Evolutionary conservation across 306 rosid species (phyloP).

Genomic region (Geum urbanum): DNA sequence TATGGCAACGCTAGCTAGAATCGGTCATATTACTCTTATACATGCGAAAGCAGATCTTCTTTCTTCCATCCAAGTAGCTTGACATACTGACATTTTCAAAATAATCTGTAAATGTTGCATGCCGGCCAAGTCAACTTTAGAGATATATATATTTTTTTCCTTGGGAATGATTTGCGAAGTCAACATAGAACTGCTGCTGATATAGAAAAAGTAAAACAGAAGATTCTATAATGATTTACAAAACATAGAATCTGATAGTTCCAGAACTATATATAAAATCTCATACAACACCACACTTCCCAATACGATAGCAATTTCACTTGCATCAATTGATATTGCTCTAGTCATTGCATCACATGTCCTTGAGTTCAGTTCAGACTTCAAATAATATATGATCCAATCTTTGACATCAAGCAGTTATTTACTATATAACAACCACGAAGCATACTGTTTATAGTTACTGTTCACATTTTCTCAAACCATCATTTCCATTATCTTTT

Average conservation of each 20-base stretch:
- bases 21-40: too few species aligned
- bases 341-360: neutral
- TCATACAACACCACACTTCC: neutral
- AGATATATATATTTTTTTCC: neutral
- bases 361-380: too few species aligned
- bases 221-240: slow-evolving; percentile 3
- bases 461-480: too few species aligned
- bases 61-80: too few species aligned
- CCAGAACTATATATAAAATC: neutral
- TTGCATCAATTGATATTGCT: slow-evolving; percentile 7
- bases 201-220: slow-evolving; percentile 1
- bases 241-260: neutral
- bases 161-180: neutral
- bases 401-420: neutral
- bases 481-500: too few species aligned
- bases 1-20: too few species aligned
- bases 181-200: slow-evolving; percentile 11
- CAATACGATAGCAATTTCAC: neutral
- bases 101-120: neutral
- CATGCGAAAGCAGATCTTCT: too few species aligned
- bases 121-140: neutral
- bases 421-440: too few species aligned
- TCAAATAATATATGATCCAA: neutral
- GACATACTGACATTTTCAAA: too few species aligned
- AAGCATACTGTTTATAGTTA: too few species aligned